Evolutionary conservation across 768 basidiomycete species (phyloP), one percentile per base, ranked within the genome.

Genomic region (Artomyces pyxidatus): DNA sequence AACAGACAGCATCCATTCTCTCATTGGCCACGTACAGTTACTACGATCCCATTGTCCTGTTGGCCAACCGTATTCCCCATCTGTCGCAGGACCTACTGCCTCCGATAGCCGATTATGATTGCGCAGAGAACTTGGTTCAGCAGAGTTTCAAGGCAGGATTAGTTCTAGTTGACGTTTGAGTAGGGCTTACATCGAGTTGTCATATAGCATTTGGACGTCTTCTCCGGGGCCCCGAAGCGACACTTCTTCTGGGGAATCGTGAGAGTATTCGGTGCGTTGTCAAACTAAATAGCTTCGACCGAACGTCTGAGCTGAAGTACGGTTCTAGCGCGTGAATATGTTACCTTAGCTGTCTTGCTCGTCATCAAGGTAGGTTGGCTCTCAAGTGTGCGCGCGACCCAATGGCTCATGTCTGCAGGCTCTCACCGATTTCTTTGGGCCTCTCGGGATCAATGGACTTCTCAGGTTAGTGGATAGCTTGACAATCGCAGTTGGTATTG

Each of bases 31-130:
- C 69, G 3, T 83, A 71, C 58, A 62, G 66, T 16, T 86, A 72
- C 64, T 63, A 84, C 51, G 78, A 85, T 52, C 68, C 69, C 3
- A 61, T 76, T 27, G 64, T 83, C 22, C 66, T 67, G 46, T 54
- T 63, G 8, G 77, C 72, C 1, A 68, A 70, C 51, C 60, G 66
- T n/a, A 59, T 71, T n/a, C 52, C 68, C 3, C 76, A 75, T 56
- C 57, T 81, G 1, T 58, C 72, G 0, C 63, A 65, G 30, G 69
- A 73, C 1, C 56, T 66, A 45, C 56, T 75, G 1, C 79, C 77
- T 8, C 68, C 71, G 2, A 57, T 81, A 19, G 71, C 77, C 1
- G 80, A 82, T 53, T 70, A 71, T 43, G 69, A 72, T 45, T 57
- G 54, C 23, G 62, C 67, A 5, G 62, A 61, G 42, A 58, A 69